Evolutionary conservation across 805 yeast species (phyloP).

Genomic region (Yamadazyma kitorensis): DNA sequence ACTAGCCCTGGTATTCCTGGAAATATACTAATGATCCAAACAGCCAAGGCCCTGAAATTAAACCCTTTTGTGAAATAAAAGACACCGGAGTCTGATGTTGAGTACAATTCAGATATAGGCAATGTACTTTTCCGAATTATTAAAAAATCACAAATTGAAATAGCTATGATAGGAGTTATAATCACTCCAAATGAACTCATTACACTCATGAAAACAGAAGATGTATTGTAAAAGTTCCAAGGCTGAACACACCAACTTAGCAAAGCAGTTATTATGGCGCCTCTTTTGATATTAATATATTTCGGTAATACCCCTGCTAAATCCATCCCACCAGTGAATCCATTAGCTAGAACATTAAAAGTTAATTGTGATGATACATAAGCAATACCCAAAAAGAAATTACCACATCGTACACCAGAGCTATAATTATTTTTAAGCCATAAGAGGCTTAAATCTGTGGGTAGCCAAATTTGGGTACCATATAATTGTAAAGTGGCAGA

Average conservation of each 20-base stretch:
- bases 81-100: conserved; percentile 25
- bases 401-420: conserved; percentile 43
- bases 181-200: conserved; percentile 19
- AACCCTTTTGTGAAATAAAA: conserved; percentile 44
- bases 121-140: conserved; percentile 35
- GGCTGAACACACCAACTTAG: conserved; percentile 22
- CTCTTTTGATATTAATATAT: conserved; percentile 43
- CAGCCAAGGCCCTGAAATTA: conserved; percentile 39
- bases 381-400: conserved; percentile 39
- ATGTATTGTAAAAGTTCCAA: conserved; percentile 19
- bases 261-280: conserved; percentile 29
- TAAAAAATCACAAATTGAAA: conserved; percentile 37
- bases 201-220: conserved; percentile 16
- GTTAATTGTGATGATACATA: conserved; percentile 32
- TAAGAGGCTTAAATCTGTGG: conserved; percentile 35
- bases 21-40: conserved; percentile 39
- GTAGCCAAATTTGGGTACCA: conserved; percentile 46
- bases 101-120: conserved; percentile 40
- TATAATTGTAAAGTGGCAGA: conserved; percentile 37
- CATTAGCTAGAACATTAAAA: conserved; percentile 31
- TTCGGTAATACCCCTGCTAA: conserved; percentile 46
- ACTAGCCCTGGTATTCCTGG: conserved; percentile 53
- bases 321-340: conserved; percentile 61
- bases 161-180: conserved; percentile 18
- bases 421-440: conserved; percentile 41